A percentile compares a stretch with the other conserved stretches of the same genome.
Evolutionary conservation across 164 flowering plant species (phyloP).

Genomic region (Taxillus chinensis): DNA sequence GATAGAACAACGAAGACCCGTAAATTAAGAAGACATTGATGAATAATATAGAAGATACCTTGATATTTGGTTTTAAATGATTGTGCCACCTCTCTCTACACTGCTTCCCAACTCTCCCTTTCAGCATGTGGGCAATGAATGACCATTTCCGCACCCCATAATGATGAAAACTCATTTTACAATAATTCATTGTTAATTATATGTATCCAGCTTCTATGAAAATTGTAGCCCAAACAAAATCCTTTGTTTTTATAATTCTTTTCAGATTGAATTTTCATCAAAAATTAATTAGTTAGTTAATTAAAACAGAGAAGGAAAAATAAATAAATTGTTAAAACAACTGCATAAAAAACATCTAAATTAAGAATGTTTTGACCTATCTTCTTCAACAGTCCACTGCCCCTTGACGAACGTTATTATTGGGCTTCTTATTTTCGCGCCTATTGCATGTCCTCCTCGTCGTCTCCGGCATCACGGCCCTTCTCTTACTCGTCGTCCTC

Average conservation of each 20-base stretch:
- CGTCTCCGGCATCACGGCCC: no score
- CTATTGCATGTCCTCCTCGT: no score
- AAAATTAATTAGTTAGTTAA: no score
- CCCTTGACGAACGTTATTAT: conserved; percentile 40
- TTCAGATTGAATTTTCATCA: no score
- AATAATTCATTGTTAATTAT: no score
- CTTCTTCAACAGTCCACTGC: conserved; percentile 86
- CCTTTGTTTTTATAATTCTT: not conserved
- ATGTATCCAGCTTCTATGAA: no score
- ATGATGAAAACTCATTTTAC: not conserved
- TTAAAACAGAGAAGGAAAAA: not conserved
- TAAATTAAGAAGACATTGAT: not conserved
- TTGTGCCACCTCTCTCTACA: conserved; percentile 49
- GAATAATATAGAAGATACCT: conserved; percentile 12
- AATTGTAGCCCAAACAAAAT: no score
- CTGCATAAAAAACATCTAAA: not conserved
- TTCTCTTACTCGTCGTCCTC: no score
- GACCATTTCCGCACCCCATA: conserved; percentile 38
- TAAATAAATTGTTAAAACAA: not conserved
- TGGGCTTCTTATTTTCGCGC: not conserved
- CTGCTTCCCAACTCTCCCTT: conserved; percentile 38
- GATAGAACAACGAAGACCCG: not conserved
- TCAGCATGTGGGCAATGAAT: conserved; percentile 25
- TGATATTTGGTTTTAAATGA: conserved; percentile 36
- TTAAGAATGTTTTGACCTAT: conserved; percentile 32